Evolutionary conservation across 495 filamentous ascomycete genomes (phyloP).

Genomic region (Aspergillus cavernicola): DNA sequence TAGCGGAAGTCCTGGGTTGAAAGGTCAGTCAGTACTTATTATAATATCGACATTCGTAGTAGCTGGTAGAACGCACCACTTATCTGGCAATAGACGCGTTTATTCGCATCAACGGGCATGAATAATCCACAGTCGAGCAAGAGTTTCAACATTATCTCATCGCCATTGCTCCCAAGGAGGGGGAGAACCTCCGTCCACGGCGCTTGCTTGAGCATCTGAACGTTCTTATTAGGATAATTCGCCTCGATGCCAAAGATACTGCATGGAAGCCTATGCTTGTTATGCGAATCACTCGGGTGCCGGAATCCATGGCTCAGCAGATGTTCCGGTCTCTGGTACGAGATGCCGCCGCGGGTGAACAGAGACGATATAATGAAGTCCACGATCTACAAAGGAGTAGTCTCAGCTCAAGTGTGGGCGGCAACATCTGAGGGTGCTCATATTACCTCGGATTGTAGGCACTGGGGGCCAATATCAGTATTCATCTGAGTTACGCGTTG

Average conservation of each 20-base stretch:
- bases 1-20: conserved; percentile 42
- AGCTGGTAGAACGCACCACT: conserved; percentile 51
- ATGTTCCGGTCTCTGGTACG: conserved; percentile 58
- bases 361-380: conserved; percentile 77
- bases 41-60: neutral
- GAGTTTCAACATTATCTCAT: conserved; percentile 77
- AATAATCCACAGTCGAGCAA: conserved; percentile 80
- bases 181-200: conserved; percentile 71
- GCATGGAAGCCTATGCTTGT: conserved; percentile 28
- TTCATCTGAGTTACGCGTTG: conserved; percentile 26
- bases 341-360: conserved; percentile 54
- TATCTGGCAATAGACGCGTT: conserved; percentile 69
- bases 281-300: conserved; percentile 28
- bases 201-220: conserved; percentile 60
- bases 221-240: conserved; percentile 64
- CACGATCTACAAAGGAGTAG: conserved; percentile 59
- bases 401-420: conserved; percentile 8
- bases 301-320: conserved; percentile 76
- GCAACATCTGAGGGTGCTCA: neutral
- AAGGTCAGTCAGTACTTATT: neutral
- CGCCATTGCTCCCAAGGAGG: conserved; percentile 71
- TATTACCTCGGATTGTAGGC: conserved; percentile 58
- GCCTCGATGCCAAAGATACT: conserved; percentile 52
- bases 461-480: conserved; percentile 36
- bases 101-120: conserved; percentile 51